A percentile compares a stretch with the other conserved stretches of the same genome.
Evolutionary conservation across 2,329 filamentous ascomycete genomes (phyloP).

Genomic region (Cyphellophora attinorum): DNA sequence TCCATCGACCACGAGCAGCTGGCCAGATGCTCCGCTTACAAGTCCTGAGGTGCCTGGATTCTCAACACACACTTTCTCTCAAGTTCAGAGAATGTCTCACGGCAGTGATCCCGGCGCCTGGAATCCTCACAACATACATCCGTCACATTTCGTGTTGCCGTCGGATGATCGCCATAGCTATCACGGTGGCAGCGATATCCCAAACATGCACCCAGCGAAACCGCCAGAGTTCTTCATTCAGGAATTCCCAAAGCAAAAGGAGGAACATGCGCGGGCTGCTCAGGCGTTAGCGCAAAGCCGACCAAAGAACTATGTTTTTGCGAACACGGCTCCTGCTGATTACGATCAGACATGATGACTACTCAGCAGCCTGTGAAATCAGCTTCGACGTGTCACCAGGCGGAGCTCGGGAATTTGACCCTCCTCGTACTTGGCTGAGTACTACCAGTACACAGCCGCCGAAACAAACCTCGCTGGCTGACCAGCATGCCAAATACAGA

Average conservation of each 20-base stretch:
- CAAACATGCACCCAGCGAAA: slow-evolving; percentile 26
- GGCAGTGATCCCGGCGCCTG: slow-evolving; percentile 25
- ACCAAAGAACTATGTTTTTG: slow-evolving; percentile 34
- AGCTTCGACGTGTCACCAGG: too few relatives aligned
- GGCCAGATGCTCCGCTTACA: slow-evolving; percentile 31
- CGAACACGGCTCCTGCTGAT: slow-evolving; percentile 31
- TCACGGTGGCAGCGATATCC: slow-evolving; percentile 1
- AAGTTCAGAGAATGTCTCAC: slow-evolving; percentile 9
- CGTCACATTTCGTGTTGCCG: slow-evolving; percentile 17
- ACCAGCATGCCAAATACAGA: too few relatives aligned
- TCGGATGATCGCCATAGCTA: slow-evolving; percentile 13
- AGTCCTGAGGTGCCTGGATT: slow-evolving; percentile 29
- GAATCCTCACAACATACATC: slow-evolving; percentile 24
- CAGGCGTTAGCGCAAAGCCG: slow-evolving; percentile 31
- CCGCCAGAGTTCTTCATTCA: slow-evolving; percentile 32
- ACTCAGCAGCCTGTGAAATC: too few relatives aligned
- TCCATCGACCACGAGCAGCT: slow-evolving; percentile 30
- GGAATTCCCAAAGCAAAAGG: slow-evolving; percentile 34
- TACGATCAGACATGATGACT: slow-evolving; percentile 11
- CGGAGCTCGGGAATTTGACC: too few relatives aligned
- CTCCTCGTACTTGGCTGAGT: too few relatives aligned
- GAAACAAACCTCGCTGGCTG: too few relatives aligned
- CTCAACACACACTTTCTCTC: too few relatives aligned
- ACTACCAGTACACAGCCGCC: too few relatives aligned
- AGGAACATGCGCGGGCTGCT: slow-evolving; percentile 31